Conservation (phyloP, 2,329 filamentous ascomycete genomes). For the Aspergillus thermomutatus region DNA sequence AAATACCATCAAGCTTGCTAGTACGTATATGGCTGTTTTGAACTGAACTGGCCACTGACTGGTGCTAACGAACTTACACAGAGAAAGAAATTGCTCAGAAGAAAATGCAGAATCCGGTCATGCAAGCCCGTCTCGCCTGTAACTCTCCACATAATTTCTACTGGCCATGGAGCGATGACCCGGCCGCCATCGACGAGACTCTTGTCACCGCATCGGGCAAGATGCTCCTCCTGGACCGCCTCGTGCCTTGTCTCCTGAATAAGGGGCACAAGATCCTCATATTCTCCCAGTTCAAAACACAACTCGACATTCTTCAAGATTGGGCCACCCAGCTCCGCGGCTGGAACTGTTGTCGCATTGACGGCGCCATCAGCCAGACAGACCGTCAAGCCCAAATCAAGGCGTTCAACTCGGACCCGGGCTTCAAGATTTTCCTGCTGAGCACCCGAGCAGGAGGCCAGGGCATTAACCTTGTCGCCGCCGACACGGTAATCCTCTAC, state of each 20-base stretch:
- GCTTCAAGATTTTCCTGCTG: constrained; percentile 75
- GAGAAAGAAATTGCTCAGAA: constrained; percentile 84
- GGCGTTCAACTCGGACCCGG: constrained; percentile 64
- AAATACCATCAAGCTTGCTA: constrained; percentile 71
- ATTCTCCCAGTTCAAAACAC: constrained; percentile 94
- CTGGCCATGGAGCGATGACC: constrained; percentile 72
- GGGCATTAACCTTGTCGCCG: constrained; percentile 88
- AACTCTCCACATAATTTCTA: constrained; percentile 97
- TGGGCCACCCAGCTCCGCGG: constrained; percentile 74
- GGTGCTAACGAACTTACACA: constrained; percentile 32
- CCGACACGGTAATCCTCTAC: constrained; percentile 89
- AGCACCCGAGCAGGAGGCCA: constrained; percentile 90
- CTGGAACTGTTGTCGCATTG: constrained; percentile 86
- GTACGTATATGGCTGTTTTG: constrained; percentile 44
- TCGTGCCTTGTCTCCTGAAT: constrained; percentile 71
- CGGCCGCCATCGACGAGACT: constrained; percentile 67
- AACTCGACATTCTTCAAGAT: constrained; percentile 84
- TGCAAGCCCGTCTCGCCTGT: constrained; percentile 87
- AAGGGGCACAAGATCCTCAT: constrained; percentile 87
- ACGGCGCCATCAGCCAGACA: constrained; percentile 76
- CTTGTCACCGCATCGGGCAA: constrained; percentile 88
- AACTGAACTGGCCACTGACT: not conserved
- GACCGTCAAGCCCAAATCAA: constrained; percentile 69
- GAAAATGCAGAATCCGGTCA: constrained; percentile 87
- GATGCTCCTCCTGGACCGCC: constrained; percentile 87